These are phyloP conservation scores for Ophiocordyceps sinensis DNA, from an alignment of 2,329 filamentous ascomycete species.

Conservation along the genomic window DNA sequence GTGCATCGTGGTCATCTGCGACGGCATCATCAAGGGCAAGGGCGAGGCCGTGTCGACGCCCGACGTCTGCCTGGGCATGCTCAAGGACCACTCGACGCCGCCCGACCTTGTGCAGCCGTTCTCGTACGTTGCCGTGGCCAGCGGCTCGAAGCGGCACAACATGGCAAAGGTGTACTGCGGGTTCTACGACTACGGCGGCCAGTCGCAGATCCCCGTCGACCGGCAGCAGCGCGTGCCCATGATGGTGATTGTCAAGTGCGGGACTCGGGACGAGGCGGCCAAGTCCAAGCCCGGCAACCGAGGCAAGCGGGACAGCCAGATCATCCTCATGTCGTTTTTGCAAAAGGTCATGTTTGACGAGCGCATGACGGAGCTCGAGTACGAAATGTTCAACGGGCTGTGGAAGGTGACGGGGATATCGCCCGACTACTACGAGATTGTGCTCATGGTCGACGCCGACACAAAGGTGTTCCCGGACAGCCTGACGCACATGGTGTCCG, in stretches of 20 bases:
- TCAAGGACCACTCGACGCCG: slow-evolving; percentile 74
- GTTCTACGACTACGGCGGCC: slow-evolving; percentile 88
- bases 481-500: slow-evolving; percentile 95
- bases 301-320: slow-evolving; percentile 97
- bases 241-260: slow-evolving; percentile 92
- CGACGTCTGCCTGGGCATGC: slow-evolving; percentile 82
- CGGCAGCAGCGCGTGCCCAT: slow-evolving; percentile 96
- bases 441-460: slow-evolving; percentile 98
- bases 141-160: slow-evolving; percentile 93
- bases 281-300: slow-evolving; percentile 88
- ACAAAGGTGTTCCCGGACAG: slow-evolving; percentile 99
- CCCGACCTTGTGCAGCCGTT: slow-evolving; percentile 76
- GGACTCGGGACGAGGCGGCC: slow-evolving; percentile 71
- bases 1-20: slow-evolving; percentile 87
- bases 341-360: slow-evolving; percentile 99
- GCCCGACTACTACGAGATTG: slow-evolving; percentile 92
- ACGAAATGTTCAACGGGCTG: slow-evolving; percentile 98
- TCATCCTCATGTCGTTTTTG: slow-evolving; percentile 97
- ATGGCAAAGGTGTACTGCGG: slow-evolving; percentile 98
- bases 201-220: slow-evolving; percentile 64
- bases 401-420: slow-evolving; percentile 99
- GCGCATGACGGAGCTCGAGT: slow-evolving; percentile 97
- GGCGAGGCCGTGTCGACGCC: slow-evolving; percentile 79
- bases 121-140: slow-evolving; percentile 93
- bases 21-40: slow-evolving; percentile 93